A percentile compares a stretch with the other conserved stretches of the same genome.
phyloP scores from a whole-genome alignment of 2,329 filamentous ascomycete species.

The Botrytis deweyae region DNA sequence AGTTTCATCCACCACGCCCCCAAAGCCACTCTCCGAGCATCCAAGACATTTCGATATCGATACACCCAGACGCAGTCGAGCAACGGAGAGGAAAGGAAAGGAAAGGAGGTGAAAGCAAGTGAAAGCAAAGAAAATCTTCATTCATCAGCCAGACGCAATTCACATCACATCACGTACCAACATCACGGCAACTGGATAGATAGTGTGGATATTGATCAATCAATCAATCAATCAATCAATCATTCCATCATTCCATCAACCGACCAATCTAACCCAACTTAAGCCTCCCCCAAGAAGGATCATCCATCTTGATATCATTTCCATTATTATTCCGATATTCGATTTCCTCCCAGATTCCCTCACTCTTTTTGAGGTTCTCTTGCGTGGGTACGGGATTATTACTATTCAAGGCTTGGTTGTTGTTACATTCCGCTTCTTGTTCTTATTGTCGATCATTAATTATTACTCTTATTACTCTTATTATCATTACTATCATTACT shows the following conservation, averaged over 20 bases:
- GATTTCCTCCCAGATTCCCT: neutral
- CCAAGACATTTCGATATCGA: slow-evolving; percentile 11
- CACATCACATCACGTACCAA: neutral
- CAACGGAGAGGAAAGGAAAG: no score
- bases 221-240: neutral
- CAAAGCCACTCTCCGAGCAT: neutral
- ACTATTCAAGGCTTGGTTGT: neutral
- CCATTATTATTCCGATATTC: neutral
- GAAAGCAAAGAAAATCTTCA: neutral
- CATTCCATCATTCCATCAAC: neutral
- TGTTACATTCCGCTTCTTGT: slow-evolving; percentile 1
- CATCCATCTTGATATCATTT: neutral
- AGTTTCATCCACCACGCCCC: neutral
- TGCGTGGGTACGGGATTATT: neutral
- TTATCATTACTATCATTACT: no score
- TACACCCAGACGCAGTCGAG: neutral
- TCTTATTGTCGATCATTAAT: slow-evolving; percentile 10
- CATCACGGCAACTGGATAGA: neutral
- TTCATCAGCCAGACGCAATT: neutral
- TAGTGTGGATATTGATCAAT: neutral
- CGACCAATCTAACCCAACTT: neutral
- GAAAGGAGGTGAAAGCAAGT: neutral
- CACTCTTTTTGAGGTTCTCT: neutral
- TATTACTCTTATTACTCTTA: neutral
- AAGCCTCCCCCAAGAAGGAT: neutral